Evolutionary conservation across 441 rosid species (phyloP).

Genomic region (Arabidopsis hybrid): DNA sequence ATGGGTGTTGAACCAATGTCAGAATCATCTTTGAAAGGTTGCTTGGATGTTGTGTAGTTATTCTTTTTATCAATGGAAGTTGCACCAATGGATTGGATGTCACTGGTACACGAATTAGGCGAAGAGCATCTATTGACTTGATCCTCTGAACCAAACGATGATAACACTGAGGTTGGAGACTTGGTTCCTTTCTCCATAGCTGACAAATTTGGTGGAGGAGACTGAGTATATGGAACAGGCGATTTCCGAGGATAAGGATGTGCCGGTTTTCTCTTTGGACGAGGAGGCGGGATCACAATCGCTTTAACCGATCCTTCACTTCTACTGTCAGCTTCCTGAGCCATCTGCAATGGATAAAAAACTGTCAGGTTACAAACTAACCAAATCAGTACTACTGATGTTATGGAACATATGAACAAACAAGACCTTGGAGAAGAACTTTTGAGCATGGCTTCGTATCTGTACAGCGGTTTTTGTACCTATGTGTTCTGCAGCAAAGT

Average conservation of each 20-base stretch:
- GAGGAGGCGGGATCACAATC: slow-evolving; percentile 87
- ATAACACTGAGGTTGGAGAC: slow-evolving; percentile 80
- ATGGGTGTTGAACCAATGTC: slow-evolving; percentile 27
- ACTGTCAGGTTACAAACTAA: slow-evolving; percentile 10
- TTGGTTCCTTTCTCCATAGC: slow-evolving; percentile 57
- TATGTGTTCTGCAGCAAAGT: slow-evolving; percentile 69
- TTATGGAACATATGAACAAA: not conserved
- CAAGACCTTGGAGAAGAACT: slow-evolving; percentile 89
- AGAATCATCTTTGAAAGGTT: slow-evolving; percentile 38
- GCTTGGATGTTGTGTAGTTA: slow-evolving; percentile 47
- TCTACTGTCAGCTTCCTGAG: slow-evolving; percentile 56
- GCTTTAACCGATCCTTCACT: slow-evolving; percentile 45
- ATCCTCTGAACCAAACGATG: slow-evolving; percentile 55
- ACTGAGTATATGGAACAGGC: slow-evolving; percentile 39
- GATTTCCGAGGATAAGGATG: slow-evolving; percentile 90
- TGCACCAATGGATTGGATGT: slow-evolving; percentile 44
- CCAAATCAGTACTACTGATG: not conserved
- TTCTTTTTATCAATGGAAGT: slow-evolving; percentile 30
- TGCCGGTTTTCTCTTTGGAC: slow-evolving; percentile 85
- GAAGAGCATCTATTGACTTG: slow-evolving; percentile 58
- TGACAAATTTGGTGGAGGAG: slow-evolving; percentile 51
- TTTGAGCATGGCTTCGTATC: slow-evolving; percentile 97
- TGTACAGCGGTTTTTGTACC: slow-evolving; percentile 88
- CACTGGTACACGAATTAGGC: slow-evolving; percentile 62
- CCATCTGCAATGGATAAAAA: slow-evolving; percentile 52